Evolutionary conservation across 2,329 filamentous ascomycete species (phyloP).

Genomic region (Xylariales sp.): DNA sequence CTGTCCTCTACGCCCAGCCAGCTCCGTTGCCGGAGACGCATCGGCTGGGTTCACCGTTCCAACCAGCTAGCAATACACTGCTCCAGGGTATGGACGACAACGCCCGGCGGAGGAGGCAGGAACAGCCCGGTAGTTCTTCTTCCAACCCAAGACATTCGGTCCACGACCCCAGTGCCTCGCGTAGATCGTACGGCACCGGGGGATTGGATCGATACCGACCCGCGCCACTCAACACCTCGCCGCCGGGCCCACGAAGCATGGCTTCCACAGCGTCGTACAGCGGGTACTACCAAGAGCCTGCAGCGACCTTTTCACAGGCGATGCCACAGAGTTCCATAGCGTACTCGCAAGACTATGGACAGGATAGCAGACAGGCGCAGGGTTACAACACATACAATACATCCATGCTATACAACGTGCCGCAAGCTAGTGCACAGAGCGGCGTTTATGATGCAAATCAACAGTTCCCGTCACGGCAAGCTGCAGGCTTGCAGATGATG

Average conservation of each 20-base stretch:
- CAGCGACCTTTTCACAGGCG: constrained; percentile 63
- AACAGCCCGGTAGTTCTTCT: constrained; percentile 72
- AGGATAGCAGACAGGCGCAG: constrained; percentile 68
- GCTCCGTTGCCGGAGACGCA: constrained; percentile 74
- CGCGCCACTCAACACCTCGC: constrained; percentile 61
- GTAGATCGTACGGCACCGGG: constrained; percentile 57
- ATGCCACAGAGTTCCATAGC: constrained; percentile 66
- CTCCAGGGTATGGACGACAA: constrained; percentile 81
- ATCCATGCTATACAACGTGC: constrained; percentile 83
- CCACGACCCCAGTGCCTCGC: constrained; percentile 62
- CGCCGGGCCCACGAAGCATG: constrained; percentile 62
- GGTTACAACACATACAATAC: constrained; percentile 69
- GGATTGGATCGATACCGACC: constrained; percentile 65
- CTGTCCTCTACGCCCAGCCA: constrained; percentile 68
- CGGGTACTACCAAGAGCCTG: constrained; percentile 68
- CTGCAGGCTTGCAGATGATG: constrained; percentile 82
- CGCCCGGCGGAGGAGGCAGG: constrained; percentile 78
- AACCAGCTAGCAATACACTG: constrained; percentile 63
- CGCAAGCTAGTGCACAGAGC: constrained; percentile 69
- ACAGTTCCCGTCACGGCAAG: constrained; percentile 80
- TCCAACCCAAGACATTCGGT: constrained; percentile 65
- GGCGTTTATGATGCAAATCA: constrained; percentile 80
- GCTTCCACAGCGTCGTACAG: constrained; percentile 68
- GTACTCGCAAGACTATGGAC: constrained; percentile 72
- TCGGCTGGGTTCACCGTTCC: constrained; percentile 70